Base-by-base conservation (phyloP, 2,329 filamentous ascomycete species). In the Hypoxylon sp. region DNA sequence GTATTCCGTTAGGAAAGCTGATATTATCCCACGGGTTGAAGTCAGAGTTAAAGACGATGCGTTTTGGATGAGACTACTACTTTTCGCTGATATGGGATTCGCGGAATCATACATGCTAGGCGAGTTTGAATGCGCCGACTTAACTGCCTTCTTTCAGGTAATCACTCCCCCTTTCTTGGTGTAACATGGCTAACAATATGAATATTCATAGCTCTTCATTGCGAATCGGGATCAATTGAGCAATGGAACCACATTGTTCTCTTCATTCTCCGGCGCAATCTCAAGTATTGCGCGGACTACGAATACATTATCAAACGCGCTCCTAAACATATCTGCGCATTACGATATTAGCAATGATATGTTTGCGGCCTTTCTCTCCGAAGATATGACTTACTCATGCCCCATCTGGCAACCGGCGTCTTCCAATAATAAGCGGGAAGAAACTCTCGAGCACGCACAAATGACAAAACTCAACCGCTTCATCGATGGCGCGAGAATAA, bases 331-430 rank as follows among this genome's bases (percentile, higher is more conserved):
- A 57, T 86, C 86, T 2, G 90, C 90, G 3, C 91, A 94, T 71
- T 94, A 94, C 77, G 91, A 94, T 73, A 91, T 93, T 68, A 90
- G 88, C 70, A 93, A 93, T 74, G 88, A 90, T 64, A 92, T 93
- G 89, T 93, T 93, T 73, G 88, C 90, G 5, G 89, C 90, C 0
- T 93, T 93, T 71, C 82, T 93, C 29, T 92, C 90, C 0, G 83
- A 87, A n/a, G 91, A 93, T 74, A 93, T 93, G 91, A 92, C 90
- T 3, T 93, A 92, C 73, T 92, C 90, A 0, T 92, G 90, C 75
- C 87, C 91, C 2, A 88, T 92, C 54, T 92, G 90, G 90, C 81
- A 83, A 48, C 81, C 80, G 0, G 79, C 77, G 37, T 80, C 80
- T 10, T 80, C 83, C 51, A 74, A 80, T 3, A 70, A 79, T 42